Base-by-base conservation (phyloP, 805 yeast genomes). In the Schwanniomyces pseudopolymorphus region DNA sequence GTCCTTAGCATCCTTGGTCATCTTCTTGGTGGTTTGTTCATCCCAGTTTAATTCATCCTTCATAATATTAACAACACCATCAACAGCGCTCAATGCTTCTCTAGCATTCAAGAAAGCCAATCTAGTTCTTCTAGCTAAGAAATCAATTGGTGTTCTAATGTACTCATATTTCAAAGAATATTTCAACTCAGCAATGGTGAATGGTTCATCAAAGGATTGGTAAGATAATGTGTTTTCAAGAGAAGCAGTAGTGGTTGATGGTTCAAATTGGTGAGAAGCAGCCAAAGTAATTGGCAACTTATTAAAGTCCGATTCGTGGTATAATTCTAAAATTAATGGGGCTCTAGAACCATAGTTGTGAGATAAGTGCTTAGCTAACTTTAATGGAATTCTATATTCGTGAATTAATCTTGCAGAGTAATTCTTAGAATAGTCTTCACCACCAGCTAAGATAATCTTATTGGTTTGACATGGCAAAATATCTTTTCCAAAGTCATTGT, bases 71-170 rank as follows among this genome's bases (percentile, higher is more conserved):
- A 87, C 90, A 33, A 92, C 96, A 51, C 85, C 86, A 52, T 89
- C 95, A 46, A 91, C 83, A 13, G 95, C 87, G 43, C 72, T 75
- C 52, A 83, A 70, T 11, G 97, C 96, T 53, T 86, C 89, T 65
- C 82, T 82, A 36, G 94, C 88, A 70, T 91, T 91, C 63, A 91
- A 76, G 74, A 90, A 92, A 2, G 96, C 96, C 64, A 89, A 82
- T 70, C 98, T 83, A 44, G 92, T 84, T 77, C 98, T 85, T 77
- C 97, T 86, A 46, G 96, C 89, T 54, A 91, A 75, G 76, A 91
- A 89, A 68, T 91, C 98, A 47, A 85, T 72, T 40, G 96, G 95
- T 10, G 91, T 87, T 71, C 95, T 80, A 37, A 89, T 82, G 66
- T 89, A 89, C 73, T 91, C 98, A 69, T 88, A 80, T 51, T 80